A percentile compares a stretch with the other conserved stretches of the same genome.
These are phyloP conservation scores for Schoenoplectus triqueter DNA, from an alignment of 202 grass and related monocot genomes.

Conservation along the genomic window DNA sequence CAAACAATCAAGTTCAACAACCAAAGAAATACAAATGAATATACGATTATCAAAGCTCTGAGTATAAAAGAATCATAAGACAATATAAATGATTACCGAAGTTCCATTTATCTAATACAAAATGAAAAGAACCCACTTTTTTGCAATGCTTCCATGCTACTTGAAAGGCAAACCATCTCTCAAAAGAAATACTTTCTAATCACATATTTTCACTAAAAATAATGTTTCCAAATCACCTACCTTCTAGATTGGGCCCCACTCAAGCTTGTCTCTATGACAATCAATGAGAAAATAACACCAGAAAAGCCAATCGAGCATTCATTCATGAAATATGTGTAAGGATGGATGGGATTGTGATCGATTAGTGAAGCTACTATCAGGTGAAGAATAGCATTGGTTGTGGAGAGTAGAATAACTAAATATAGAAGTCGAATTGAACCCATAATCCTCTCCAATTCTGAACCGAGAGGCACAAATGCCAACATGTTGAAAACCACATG, in stretches of 20 bases:
- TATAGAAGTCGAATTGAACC: slow-evolving; percentile 89
- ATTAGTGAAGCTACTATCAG: slow-evolving; percentile 76
- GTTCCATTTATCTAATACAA: neutral
- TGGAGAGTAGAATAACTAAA: slow-evolving; percentile 86
- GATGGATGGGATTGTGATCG: slow-evolving; percentile 67
- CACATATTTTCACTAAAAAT: slow-evolving; percentile 57
- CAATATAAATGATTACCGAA: neutral
- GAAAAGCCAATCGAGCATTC: slow-evolving; percentile 98
- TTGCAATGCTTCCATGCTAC: neutral
- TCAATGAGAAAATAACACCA: slow-evolving; percentile 97
- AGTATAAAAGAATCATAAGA: neutral
- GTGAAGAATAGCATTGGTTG: slow-evolving; percentile 88
- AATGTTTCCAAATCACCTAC: slow-evolving; percentile 40
- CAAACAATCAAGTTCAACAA: neutral
- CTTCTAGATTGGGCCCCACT: slow-evolving; percentile 88
- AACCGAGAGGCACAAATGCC: slow-evolving; percentile 84
- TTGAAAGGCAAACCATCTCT: neutral
- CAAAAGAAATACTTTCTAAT: slow-evolving; percentile 7
- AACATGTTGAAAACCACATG: slow-evolving; percentile 99
- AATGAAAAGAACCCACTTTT: neutral
- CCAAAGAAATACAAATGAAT: neutral
- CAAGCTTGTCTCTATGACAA: slow-evolving; percentile 94
- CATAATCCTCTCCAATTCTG: slow-evolving; percentile 96
- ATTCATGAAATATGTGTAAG: slow-evolving; percentile 53
- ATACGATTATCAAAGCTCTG: neutral